phyloP scores from a whole-genome alignment of 805 yeast species.

The Lipomyces starkeyi region DNA sequence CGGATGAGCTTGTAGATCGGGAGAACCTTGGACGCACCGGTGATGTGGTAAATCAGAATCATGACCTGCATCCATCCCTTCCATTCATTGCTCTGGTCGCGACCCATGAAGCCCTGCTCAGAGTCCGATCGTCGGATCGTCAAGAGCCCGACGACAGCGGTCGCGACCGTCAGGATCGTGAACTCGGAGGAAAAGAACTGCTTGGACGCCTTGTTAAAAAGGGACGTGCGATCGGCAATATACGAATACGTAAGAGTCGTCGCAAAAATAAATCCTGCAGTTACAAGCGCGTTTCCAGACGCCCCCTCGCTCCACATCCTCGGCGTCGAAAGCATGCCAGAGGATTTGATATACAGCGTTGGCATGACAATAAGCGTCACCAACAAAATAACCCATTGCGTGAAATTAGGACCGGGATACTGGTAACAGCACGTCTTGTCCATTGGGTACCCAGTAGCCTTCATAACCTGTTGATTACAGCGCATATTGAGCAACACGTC shows the following conservation, averaged over 20 bases:
- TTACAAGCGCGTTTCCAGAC: constrained; percentile 20
- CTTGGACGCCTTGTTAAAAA: constrained; percentile 38
- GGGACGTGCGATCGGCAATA: constrained; percentile 38
- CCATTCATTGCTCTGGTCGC: constrained; percentile 42
- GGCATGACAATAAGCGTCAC: constrained; percentile 20
- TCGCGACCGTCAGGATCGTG: constrained; percentile 20
- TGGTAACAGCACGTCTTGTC: constrained; percentile 39
- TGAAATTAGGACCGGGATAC: constrained; percentile 31
- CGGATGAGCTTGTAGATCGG: constrained; percentile 41
- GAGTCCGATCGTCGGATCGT: constrained; percentile 24
- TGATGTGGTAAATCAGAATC: constrained; percentile 40
- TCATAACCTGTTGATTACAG: constrained; percentile 37
- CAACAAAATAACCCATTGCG: constrained; percentile 24
- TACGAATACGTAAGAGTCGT: constrained; percentile 36
- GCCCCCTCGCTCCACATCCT: constrained; percentile 24
- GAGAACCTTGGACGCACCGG: constrained; percentile 41
- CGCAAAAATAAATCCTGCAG: constrained; percentile 32
- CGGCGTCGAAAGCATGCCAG: constrained; percentile 19
- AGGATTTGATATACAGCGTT: constrained; percentile 22
- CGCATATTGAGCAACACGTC: constrained; percentile 37
- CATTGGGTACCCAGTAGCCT: constrained; percentile 33
- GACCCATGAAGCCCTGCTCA: constrained; percentile 40
- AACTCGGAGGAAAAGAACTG: constrained; percentile 35
- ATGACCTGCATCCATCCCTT: constrained; percentile 43
- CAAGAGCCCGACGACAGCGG: constrained; percentile 21